Evolutionary conservation across 1,139 yeast species (phyloP), one percentile per base, ranked within the genome.

Genomic region (Geotrichum reessii): DNA sequence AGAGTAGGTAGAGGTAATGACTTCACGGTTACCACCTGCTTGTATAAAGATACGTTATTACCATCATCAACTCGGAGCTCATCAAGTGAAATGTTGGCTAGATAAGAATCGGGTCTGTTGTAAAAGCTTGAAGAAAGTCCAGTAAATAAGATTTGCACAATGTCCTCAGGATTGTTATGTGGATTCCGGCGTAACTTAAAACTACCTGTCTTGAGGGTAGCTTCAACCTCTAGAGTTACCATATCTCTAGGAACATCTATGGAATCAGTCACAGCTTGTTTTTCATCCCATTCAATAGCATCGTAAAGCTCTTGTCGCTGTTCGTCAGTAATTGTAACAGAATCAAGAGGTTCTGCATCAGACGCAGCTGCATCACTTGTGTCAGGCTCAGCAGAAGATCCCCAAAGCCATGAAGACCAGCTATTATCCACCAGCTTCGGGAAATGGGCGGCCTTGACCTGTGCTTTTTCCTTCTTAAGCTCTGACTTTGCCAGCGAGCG

Each of bases 31-130:
- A 92, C 93, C 61, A 91, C 82, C 66, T 91, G 95, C 64, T 86
- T 89, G 72, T 87, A 90, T 24, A 90, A 74, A 0, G 96, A 81
- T 1, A 77, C 73, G 2, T 83, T 82, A 0, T 95, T 85, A 19
- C 96, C 95, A 74, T 93, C 99, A 68, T 89, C 95, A 14, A 95
- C 86, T 61, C 86, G 80, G 67, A 93, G 83, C 67, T 90, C 96
- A 60, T 86, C 84, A 62, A 93, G 78, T 59, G 89, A 86, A 67
- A 92, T 84, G 57, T 84, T 82, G 1, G 90, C 78, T 55, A 84
- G 73, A 64, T 83, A 83, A 0, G 98, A 91, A 64, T 87, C 92
- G 0, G 92, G 87, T 51, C 98, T 77, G 69, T 90, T 93, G 62
- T 78, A 79, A 59, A 90, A 79, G 58, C 85, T 86, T 1, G 91